Conservation (phyloP, 345 rosid genomes). For the Brassica carinata region DNA sequence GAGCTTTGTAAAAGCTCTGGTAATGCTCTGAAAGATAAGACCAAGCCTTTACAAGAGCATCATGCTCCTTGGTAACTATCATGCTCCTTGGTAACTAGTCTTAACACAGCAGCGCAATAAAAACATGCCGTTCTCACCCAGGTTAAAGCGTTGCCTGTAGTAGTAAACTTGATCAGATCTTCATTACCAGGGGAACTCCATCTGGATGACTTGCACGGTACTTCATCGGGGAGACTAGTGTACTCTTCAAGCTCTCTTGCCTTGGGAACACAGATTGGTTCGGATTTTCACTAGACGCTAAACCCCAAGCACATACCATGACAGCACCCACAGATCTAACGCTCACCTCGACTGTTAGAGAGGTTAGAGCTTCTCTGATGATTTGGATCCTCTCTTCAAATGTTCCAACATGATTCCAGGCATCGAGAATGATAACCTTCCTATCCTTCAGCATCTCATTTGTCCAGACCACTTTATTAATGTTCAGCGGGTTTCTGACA, state of each 20-base stretch:
- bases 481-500: neutral
- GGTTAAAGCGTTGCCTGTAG: neutral
- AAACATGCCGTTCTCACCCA: neutral
- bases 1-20: neutral
- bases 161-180: neutral
- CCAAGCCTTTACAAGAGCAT: neutral
- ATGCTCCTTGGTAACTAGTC: neutral
- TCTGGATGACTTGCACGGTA: neutral
- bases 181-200: neutral
- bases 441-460: neutral
- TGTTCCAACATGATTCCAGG: neutral
- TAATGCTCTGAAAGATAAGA: neutral
- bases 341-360: neutral
- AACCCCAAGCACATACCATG: conserved; percentile 8
- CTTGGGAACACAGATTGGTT: neutral
- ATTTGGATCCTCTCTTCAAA: neutral
- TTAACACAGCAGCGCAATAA: neutral
- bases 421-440: neutral
- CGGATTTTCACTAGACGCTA: neutral
- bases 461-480: neutral
- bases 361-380: neutral
- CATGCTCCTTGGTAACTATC: neutral
- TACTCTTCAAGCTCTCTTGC: neutral
- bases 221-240: neutral
- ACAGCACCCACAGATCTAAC: neutral